These are phyloP conservation scores for Sphagnurus paluster DNA, from an alignment of 1,284 basidiomycete genomes.

Conservation along the genomic window DNA sequence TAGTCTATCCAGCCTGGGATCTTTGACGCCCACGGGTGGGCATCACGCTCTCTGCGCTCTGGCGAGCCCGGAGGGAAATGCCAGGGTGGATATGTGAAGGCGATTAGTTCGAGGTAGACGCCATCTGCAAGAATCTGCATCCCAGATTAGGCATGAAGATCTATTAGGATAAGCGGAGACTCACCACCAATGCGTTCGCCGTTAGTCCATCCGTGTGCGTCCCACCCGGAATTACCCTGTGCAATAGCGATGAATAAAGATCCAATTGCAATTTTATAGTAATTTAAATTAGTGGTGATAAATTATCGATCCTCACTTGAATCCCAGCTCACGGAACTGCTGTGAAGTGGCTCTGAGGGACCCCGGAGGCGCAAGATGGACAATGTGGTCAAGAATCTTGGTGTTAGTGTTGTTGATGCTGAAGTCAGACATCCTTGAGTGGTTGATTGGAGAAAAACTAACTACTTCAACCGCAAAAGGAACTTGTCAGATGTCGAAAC, in stretches of 20 bases:
- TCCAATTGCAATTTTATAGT: too few species aligned
- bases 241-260: too few species aligned
- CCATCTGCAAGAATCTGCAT: slow-evolving; percentile 55
- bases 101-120: slow-evolving; percentile 68
- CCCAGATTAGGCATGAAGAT: not conserved
- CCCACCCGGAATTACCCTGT: slow-evolving; percentile 63
- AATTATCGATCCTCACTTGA: slow-evolving; percentile 52
- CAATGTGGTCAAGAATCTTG: slow-evolving; percentile 61
- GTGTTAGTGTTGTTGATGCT: slow-evolving; percentile 13
- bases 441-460: not conserved
- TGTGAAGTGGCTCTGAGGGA: slow-evolving; percentile 49
- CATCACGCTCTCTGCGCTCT: slow-evolving; percentile 40
- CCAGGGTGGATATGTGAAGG: slow-evolving; percentile 53
- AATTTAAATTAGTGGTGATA: not conserved
- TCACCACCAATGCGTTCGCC: slow-evolving; percentile 62
- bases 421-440: not conserved
- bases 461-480: not conserved
- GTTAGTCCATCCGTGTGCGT: slow-evolving; percentile 63
- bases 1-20: slow-evolving; percentile 65
- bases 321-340: slow-evolving; percentile 60
- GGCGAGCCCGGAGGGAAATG: slow-evolving; percentile 51
- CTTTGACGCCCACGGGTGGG: slow-evolving; percentile 53
- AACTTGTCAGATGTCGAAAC: not conserved
- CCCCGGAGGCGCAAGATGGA: slow-evolving; percentile 65
- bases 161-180: slow-evolving; percentile 13